Evolutionary conservation across 2,329 filamentous ascomycete genomes (phyloP), one percentile per base, ranked within the genome.

Genomic region (Paraconiothyrium sp.): DNA sequence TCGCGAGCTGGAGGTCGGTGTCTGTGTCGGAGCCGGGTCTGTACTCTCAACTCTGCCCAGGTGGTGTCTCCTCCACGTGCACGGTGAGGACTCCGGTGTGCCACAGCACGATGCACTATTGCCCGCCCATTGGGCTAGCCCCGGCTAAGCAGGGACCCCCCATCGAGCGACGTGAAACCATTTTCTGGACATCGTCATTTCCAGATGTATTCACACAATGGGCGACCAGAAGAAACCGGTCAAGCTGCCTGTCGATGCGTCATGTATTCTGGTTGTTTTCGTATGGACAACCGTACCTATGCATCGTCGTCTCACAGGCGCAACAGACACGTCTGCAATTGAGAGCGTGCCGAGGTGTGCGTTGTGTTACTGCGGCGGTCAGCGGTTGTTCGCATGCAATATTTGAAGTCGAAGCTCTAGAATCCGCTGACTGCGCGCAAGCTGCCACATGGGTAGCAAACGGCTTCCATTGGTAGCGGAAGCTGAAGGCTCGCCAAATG

Each of bases 141-240:
- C 43, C 39, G 41, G 54, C 37, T 35, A 43, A 27, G 41, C 52
- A 55, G 52, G 41, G 41, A 30, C 9, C 13, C 41, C 43, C 24
- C 30, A 34, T 56, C 20, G 41, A 37, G 52, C 41, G 27, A 46
- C 10, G 52, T 55, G 39, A 55, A 47, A 55, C 52, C 14, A 44
- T 22, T 10, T 9, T 55, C 41, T 55, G 52, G 30, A 34, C 41
- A 55, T 35, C 9, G 22, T 55, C 52, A 55, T 46, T 55, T 55
- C 41, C 24, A 55, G 16, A 14, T 13, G 16, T 46, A 13, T 20
- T 13, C 20, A 30, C 27, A 30, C 27, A 6, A 30, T 6, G 27
- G 27, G 27, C 27, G 27, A 30, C 11, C 24, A 22, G 20, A 49
- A 49, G 16, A 11, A 49, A 32, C 47, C 47, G 13, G 47, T 14